A percentile compares a stretch with the other conserved stretches of the same genome.
These are phyloP conservation scores for Zoysia matrella DNA, from an alignment of 202 grass and related monocot genomes.

Conservation along the genomic window DNA sequence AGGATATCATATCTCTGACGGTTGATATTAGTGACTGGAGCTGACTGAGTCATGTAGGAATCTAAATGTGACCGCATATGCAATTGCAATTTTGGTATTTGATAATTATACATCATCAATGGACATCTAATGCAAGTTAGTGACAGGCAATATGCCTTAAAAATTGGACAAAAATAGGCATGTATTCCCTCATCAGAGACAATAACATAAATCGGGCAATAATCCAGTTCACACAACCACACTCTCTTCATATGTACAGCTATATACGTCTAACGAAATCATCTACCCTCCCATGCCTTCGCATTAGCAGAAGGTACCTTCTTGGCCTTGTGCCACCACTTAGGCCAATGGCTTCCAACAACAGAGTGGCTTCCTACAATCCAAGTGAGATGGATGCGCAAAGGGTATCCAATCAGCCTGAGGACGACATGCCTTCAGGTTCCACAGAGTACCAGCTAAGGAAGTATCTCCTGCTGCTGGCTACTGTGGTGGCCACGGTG, in stretches of 20 bases:
- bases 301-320: neutral
- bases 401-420: neutral
- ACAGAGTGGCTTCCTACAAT: neutral
- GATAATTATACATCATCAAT: neutral
- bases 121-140: conserved; percentile 1
- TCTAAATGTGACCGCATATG: neutral
- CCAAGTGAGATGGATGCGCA: neutral
- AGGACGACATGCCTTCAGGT: neutral
- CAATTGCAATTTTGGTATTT: conserved; percentile 6
- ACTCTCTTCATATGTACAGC: neutral
- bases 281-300: neutral
- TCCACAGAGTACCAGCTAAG: conserved; percentile 37
- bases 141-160: neutral
- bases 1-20: neutral
- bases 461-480: conserved; percentile 43
- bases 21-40: neutral
- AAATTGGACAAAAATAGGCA: neutral
- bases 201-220: conserved; percentile 6
- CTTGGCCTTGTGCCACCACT: neutral
- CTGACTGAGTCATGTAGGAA: neutral
- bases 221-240: neutral
- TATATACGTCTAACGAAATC: neutral
- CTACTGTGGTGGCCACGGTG: conserved; percentile 29
- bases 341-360: conserved; percentile 7
- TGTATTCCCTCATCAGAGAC: neutral